Percentiles rank a stretch among this genome's conserved stretches.
Evolutionary conservation across 768 basidiomycete species (phyloP).

Genomic region (Naganishia onofrii): DNA sequence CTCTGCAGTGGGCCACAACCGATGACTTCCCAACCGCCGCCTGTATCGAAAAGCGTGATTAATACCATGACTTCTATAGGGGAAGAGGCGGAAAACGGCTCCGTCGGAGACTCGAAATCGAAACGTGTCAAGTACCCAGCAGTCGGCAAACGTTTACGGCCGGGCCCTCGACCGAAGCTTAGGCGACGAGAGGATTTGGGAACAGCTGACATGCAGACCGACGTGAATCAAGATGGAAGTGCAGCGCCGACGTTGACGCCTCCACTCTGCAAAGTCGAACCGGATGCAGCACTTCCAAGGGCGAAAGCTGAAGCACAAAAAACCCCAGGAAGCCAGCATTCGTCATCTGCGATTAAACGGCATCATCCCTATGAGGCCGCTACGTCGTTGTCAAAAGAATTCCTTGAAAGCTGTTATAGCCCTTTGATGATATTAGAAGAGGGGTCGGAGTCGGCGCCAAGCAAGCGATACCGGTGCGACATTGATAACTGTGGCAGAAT

Average conservation of each 20-base stretch:
- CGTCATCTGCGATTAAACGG: not conserved
- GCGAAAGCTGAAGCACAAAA: not conserved
- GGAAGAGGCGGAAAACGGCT: conserved; percentile 7
- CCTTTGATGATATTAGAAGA: conserved; percentile 35
- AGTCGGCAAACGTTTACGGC: conserved; percentile 45
- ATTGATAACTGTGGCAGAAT: conserved; percentile 48
- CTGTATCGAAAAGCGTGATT: not conserved
- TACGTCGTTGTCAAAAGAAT: conserved; percentile 36
- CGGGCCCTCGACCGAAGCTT: conserved; percentile 51
- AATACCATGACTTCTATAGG: conserved; percentile 5
- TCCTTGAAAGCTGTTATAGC: conserved; percentile 51
- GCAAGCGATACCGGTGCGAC: conserved; percentile 48
- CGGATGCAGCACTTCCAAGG: not conserved
- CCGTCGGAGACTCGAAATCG: conserved; percentile 7
- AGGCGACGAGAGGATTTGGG: conserved; percentile 31
- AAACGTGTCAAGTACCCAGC: conserved; percentile 32
- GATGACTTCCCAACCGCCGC: not conserved
- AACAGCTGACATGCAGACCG: not conserved
- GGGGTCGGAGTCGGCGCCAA: conserved; percentile 33
- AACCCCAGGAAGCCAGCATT: not conserved
- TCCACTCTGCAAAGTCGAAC: not conserved
- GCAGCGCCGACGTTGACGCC: not conserved
- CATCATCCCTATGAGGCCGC: conserved; percentile 29
- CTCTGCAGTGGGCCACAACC: not conserved
- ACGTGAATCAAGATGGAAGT: not conserved